Evolutionary conservation across 2,329 filamentous ascomycete species (phyloP), one percentile per base, ranked within the genome.

Genomic region (Hymenoscyphus albidus): DNA sequence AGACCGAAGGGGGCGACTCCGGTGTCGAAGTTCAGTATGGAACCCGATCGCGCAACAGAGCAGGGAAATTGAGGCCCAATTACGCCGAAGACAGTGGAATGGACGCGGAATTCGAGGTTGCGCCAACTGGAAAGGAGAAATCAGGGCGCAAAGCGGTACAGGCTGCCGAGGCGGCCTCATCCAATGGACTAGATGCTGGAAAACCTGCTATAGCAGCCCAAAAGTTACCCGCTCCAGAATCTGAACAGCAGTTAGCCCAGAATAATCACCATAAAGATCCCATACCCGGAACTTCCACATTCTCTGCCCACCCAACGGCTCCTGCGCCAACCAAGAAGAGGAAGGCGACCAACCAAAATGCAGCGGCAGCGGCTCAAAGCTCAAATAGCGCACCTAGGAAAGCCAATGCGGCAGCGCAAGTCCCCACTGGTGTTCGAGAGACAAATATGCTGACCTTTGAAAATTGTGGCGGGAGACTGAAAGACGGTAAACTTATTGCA

Each of bases 21-120:
- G 65, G 66, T 55, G 58, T 66, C 32, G 67, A 68, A n/a, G 60
- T 32, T 71, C 88, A 87, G 58, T 97, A 99, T 78, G 94, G 94
- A 74, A 99, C 95, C 76, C 90, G 93, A 73, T 97, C 93, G 60
- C 90, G 95, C 76, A 96, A 96, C 78, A 89, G 93, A 74, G 88
- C 86, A 64, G 90, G 90, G 73, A 87, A 85, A 70, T 84, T 90
- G 71, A 90, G 95, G 71, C 88, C 90, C 70, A 99, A 99, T 78
- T 99, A 99, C 78, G 94, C 95, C 60, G 95, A 99, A 79, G 91
- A 94, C 78, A 91, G 86, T 78, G 94, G 97, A 77, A 83, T 93
- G 71, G 94, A 98, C 73, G 87, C 91, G 78, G 95, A 98, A 76
- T 92, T 93, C 76, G 94, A 97, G 73, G 85, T 83, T 76, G 80